A percentile compares a stretch with the other conserved stretches of the same genome.
phyloP scores from a whole-genome alignment of 2,329 filamentous ascomycete species.

The Verticillium isaacii region DNA sequence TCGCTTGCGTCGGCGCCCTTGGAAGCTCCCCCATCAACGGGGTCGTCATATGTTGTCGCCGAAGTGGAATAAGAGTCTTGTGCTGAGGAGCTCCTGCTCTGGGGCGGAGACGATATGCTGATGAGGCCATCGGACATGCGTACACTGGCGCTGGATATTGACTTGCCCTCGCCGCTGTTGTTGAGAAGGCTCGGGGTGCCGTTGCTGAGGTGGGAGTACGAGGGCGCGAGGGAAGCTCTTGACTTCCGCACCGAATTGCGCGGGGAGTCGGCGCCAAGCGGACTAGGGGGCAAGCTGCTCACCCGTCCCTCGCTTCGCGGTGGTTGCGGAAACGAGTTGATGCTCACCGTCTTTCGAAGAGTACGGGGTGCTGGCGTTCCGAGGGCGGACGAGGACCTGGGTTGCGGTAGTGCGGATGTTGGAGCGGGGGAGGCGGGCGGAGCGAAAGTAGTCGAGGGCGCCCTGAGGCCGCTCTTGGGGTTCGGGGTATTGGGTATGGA shows the following conservation, averaged over 20 bases:
- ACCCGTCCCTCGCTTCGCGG: slow-evolving; percentile 61
- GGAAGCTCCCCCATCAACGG: slow-evolving; percentile 47
- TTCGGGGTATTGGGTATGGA: slow-evolving; percentile 34
- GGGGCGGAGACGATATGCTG: slow-evolving; percentile 75
- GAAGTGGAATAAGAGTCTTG: slow-evolving; percentile 91
- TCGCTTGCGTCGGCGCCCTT: slow-evolving; percentile 26
- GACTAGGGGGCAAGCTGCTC: slow-evolving; percentile 59
- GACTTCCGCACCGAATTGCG: slow-evolving; percentile 42
- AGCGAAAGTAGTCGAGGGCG: slow-evolving; percentile 53
- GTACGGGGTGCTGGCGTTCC: slow-evolving; percentile 62
- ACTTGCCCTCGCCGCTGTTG: slow-evolving; percentile 71
- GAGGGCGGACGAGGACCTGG: slow-evolving; percentile 49
- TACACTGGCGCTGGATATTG: slow-evolving; percentile 56
- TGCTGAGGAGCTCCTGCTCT: slow-evolving; percentile 86
- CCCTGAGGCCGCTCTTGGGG: slow-evolving; percentile 53
- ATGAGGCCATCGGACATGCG: slow-evolving; percentile 71
- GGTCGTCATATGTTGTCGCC: slow-evolving; percentile 82
- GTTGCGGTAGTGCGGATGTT: slow-evolving; percentile 49
- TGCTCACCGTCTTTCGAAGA: slow-evolving; percentile 84
- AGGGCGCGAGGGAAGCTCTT: slow-evolving; percentile 51
- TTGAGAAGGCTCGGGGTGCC: slow-evolving; percentile 72
- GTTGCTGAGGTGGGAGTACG: slow-evolving; percentile 32
- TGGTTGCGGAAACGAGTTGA: slow-evolving; percentile 89
- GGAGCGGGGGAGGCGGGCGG: slow-evolving; percentile 47
- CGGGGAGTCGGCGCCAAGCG: slow-evolving; percentile 48